phyloP scores from a whole-genome alignment of 2,329 filamentous ascomycete species.

The Claviceps arundinis region DNA sequence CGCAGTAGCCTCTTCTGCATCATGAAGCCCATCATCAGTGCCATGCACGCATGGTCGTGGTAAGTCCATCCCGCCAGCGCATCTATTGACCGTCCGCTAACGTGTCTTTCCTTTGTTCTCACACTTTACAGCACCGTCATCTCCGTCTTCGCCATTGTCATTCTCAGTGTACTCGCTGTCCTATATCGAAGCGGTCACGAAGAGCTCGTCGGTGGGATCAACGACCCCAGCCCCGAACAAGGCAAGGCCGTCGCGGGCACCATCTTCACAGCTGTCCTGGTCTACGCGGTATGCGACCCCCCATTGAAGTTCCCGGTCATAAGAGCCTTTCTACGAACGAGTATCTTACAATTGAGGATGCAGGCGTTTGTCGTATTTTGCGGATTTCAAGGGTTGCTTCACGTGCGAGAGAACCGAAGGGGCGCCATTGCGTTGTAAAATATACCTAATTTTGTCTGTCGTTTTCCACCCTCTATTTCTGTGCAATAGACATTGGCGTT shows the following conservation, averaged over 20 bases:
- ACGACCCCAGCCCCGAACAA: constrained; percentile 59
- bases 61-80: constrained; percentile 32
- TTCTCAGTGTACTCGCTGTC: constrained; percentile 49
- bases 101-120: constrained; percentile 1
- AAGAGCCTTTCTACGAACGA: not conserved
- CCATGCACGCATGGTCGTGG: constrained; percentile 93
- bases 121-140: constrained; percentile 52
- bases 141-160: constrained; percentile 50
- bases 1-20: constrained; percentile 19
- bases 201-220: constrained; percentile 63
- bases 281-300: constrained; percentile 68
- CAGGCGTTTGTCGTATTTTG: constrained; percentile 88
- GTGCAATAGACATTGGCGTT: constrained; percentile 1
- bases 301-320: not conserved
- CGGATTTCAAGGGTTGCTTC: constrained; percentile 74
- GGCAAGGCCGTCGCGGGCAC: constrained; percentile 68
- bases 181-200: constrained; percentile 74
- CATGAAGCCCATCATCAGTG: constrained; percentile 92
- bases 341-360: not conserved
- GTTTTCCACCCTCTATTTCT: not conserved
- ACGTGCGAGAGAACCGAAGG: constrained; percentile 68
- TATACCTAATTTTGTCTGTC: not conserved
- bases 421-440: constrained; percentile 65
- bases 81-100: constrained; percentile 10
- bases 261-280: constrained; percentile 74